Evolutionary conservation across 345 rosid species (phyloP).

Genomic region (Odontarrhena argentea): DNA sequence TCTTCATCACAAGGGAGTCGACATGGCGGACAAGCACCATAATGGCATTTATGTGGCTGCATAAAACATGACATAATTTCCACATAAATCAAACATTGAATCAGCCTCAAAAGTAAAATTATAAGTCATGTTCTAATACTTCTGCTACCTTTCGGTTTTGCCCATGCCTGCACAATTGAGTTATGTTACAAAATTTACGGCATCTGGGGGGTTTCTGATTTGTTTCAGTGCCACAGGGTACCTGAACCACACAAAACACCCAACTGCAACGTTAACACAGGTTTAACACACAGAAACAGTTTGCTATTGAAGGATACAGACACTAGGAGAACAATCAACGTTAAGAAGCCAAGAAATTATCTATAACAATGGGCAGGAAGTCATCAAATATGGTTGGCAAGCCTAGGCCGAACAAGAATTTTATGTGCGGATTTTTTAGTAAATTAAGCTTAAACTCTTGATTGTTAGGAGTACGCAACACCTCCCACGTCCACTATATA

Average conservation of each 20-base stretch:
- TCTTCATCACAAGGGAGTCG: slow-evolving; percentile 78
- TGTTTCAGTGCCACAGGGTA: slow-evolving; percentile 96
- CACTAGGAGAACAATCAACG: neutral
- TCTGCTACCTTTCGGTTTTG: slow-evolving; percentile 63
- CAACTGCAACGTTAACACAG: neutral
- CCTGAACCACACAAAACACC: slow-evolving; percentile 49
- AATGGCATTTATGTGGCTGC: slow-evolving; percentile 91
- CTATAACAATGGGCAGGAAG: neutral
- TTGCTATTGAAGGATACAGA: neutral
- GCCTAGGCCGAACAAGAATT: slow-evolving; percentile 19
- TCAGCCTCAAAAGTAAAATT: neutral
- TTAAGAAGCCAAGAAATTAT: neutral
- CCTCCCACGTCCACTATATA: slow-evolving; percentile 1
- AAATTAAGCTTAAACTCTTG: slow-evolving; percentile 9
- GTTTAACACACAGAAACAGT: slow-evolving; percentile 10
- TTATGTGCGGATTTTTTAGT: neutral
- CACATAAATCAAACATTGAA: neutral
- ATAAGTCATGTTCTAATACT: slow-evolving; percentile 16
- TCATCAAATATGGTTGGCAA: slow-evolving; percentile 8
- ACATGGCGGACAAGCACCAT: slow-evolving; percentile 90
- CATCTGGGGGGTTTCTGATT: slow-evolving; percentile 91
- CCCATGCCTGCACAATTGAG: slow-evolving; percentile 76
- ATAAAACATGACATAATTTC: slow-evolving; percentile 27
- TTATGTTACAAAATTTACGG: slow-evolving; percentile 65
- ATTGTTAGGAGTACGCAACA: neutral